Evolutionary conservation across 2,329 filamentous ascomycete genomes (phyloP).

Genomic region (Daldinia sp.): DNA sequence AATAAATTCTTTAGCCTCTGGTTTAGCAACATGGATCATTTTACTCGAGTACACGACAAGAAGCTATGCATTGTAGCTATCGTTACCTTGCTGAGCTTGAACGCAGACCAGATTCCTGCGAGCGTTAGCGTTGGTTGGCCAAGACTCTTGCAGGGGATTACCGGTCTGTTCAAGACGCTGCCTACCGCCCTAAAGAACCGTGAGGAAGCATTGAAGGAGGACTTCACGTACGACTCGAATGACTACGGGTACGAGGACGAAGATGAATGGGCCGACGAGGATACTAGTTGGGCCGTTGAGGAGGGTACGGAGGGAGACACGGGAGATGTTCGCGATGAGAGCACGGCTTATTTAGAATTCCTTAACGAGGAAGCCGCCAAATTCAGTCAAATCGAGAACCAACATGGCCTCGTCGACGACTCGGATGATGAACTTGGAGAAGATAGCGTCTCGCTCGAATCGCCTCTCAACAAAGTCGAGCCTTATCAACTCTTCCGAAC

Average conservation of each 20-base stretch:
- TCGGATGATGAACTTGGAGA: slow-evolving; percentile 91
- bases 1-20: slow-evolving; percentile 99
- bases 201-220: slow-evolving; percentile 90
- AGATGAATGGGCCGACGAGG: slow-evolving; percentile 84
- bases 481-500: slow-evolving; percentile 90
- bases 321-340: slow-evolving; percentile 83
- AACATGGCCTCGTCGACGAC: slow-evolving; percentile 61
- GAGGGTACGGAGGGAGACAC: slow-evolving; percentile 72
- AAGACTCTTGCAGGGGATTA: slow-evolving; percentile 84
- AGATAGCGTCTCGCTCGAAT: slow-evolving; percentile 91
- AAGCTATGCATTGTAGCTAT: slow-evolving; percentile 97
- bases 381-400: slow-evolving; percentile 70
- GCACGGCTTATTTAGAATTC: slow-evolving; percentile 94
- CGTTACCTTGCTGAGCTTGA: slow-evolving; percentile 80
- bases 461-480: slow-evolving; percentile 93
- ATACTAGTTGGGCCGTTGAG: slow-evolving; percentile 80
- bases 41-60: slow-evolving; percentile 96
- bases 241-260: slow-evolving; percentile 73
- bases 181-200: slow-evolving; percentile 89
- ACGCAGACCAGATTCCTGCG: slow-evolving; percentile 82
- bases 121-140: slow-evolving; percentile 97
- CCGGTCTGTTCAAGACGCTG: slow-evolving; percentile 89
- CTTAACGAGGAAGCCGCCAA: slow-evolving; percentile 93
- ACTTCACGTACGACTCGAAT: slow-evolving; percentile 74
- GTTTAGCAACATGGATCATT: slow-evolving; percentile 95